A percentile compares a stretch with the other conserved stretches of the same genome.
Evolutionary conservation across 495 filamentous ascomycete genomes (phyloP).

Genomic region (Aspergillus heteromorphus): DNA sequence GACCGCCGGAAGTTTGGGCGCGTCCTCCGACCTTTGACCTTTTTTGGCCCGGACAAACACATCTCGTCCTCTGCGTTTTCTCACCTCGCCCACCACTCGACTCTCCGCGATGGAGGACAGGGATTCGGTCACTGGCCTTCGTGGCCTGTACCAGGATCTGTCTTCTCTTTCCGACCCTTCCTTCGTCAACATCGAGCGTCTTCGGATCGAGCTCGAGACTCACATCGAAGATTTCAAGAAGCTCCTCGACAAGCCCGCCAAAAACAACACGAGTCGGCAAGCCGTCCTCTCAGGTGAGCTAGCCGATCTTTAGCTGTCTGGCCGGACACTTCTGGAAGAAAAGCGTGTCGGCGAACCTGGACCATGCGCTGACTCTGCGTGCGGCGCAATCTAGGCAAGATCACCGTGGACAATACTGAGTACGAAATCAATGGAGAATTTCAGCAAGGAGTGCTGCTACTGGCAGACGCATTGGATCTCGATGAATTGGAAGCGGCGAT

Average conservation of each 20-base stretch:
- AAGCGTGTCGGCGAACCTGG: not conserved
- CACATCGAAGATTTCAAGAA: constrained; percentile 67
- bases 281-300: constrained; percentile 49
- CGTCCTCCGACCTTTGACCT: constrained; percentile 34
- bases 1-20: constrained; percentile 36
- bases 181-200: constrained; percentile 55
- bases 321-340: not conserved
- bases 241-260: constrained; percentile 69
- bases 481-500: constrained; percentile 81
- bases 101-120: constrained; percentile 54
- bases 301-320: not conserved
- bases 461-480: constrained; percentile 82
- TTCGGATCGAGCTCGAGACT: constrained; percentile 61
- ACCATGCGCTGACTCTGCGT: constrained; percentile 27
- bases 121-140: constrained; percentile 60
- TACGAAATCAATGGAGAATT: constrained; percentile 86
- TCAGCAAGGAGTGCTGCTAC: constrained; percentile 65
- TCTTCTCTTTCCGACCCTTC: constrained; percentile 57
- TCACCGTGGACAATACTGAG: constrained; percentile 63
- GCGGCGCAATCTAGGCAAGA: constrained; percentile 50
- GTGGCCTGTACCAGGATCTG: constrained; percentile 74
- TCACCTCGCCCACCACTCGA: constrained; percentile 5
- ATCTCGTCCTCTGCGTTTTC: constrained; percentile 15
- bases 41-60: constrained; percentile 30
- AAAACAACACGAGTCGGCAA: constrained; percentile 63